Base-by-base conservation (phyloP, 2,329 filamentous ascomycete genomes). In the Lasiodiplodia sp. region DNA sequence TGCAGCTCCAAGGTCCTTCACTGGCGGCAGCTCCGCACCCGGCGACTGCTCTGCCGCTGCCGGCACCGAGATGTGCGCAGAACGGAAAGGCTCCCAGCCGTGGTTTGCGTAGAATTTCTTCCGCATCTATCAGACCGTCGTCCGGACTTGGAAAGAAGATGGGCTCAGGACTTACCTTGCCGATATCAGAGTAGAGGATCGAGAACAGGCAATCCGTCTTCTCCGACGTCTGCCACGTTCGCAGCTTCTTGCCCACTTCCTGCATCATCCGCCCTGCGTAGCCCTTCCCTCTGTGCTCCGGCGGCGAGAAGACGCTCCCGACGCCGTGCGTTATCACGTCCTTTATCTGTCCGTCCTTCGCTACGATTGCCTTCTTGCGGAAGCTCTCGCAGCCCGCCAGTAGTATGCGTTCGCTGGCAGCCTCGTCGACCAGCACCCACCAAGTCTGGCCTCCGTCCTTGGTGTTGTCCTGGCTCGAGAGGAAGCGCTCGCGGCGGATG, bases 181-280 rank as follows among this genome's bases (percentile, higher is more conserved):
- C 62, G 28, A 69, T 64, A 49, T 72, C 62, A 63, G 70, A 69
- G 79, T 89, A 96, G 16, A 97, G 84, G 8, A 95, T 86, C 0
- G 91, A 94, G 78, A 93, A 94, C 8, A 86, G 79, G 70, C 75
- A 83, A 76, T 72, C 2, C 87, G 44, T 78, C 38, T 80, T 78
- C 64, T 79, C 77, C 53, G 82, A 82, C 69, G 81, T 79, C 72
- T 88, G 85, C 80, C 86, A 86, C 2, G 80, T 85, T 70, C 84
- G 82, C 52, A 89, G 74, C 66, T 80, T 82, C 63, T 82, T 80
- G 4, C 86, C 88, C 44, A 96, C 77, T 72, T 94, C 89, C 52
- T 79, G 78, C 78, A 94, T 86, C 90, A 96, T 94, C 67, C 90
- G 85, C 68, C 86, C 86, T 0, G 91, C 92, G 77, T 96, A 96